Conservation (phyloP, 768 basidiomycete species). For the Rhodotorula taiwanensis region DNA sequence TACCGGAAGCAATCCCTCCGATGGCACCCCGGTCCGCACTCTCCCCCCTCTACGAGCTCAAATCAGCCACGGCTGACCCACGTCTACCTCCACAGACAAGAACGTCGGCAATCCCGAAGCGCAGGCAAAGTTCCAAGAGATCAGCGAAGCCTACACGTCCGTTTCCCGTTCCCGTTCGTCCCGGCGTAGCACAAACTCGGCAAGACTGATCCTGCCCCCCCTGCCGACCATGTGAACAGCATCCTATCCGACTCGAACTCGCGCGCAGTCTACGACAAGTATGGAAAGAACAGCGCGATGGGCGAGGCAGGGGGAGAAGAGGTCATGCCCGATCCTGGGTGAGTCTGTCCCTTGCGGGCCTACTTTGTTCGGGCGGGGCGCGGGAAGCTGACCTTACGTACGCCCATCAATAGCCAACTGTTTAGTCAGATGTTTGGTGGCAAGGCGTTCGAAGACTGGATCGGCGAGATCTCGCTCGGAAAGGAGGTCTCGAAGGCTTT, state of each 20-base stretch:
- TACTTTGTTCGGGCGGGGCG: too few relatives aligned
- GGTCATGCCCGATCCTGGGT: constrained; percentile 79
- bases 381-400: too few relatives aligned
- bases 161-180: constrained; percentile 56
- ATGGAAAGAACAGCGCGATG: constrained; percentile 79
- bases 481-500: constrained; percentile 48
- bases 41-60: constrained; percentile 2
- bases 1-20: constrained; percentile 92
- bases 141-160: constrained; percentile 86
- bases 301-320: constrained; percentile 32
- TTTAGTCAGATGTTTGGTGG: constrained; percentile 92
- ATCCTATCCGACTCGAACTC: constrained; percentile 56
- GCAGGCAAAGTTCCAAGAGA: constrained; percentile 92
- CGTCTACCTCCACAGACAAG: constrained; percentile 42
- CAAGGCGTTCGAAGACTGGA: constrained; percentile 51
- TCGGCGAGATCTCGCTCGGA: constrained; percentile 92
- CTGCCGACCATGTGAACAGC: too few relatives aligned
- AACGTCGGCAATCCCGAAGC: constrained; percentile 82
- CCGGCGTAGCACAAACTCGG: neutral
- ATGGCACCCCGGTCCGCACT: constrained; percentile 52
- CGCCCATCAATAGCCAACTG: too few relatives aligned
- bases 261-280: constrained; percentile 85
- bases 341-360: too few relatives aligned
- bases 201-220: too few relatives aligned
- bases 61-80: neutral